Base-by-base conservation (phyloP, 1,139 yeast species). In the Suhomyces ambrosiae region DNA sequence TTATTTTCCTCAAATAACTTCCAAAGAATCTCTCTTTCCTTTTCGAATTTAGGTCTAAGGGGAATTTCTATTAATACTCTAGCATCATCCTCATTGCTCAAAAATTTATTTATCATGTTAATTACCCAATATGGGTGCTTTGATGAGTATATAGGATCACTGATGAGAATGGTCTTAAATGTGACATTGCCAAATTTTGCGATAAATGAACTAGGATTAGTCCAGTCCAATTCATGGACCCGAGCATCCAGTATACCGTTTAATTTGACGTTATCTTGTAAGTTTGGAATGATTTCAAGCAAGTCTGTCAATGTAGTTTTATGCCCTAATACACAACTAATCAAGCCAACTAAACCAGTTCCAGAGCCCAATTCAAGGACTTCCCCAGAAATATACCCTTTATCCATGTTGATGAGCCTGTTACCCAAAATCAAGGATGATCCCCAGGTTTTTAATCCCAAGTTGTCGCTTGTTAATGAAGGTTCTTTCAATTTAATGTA, bases 361-460 rank as follows among this genome's bases (percentile, higher is more conserved):
- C 98, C 98, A 0, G 97, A 74, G 0, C 98, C 98, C 16, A 92
- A 65, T 54, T 92, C 98, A 10, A 92, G 60, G 0, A 87, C 74
- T 0, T 78, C 72, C 7, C 67, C 68, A 30, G 42, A 27, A 31
- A 74, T 44, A 44, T 65, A 58, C 30, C 27, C 32, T 13, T 43
- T 23, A 3, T 35, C 33, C 7, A 56, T 53, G 25, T 49, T 53
- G 2, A 70, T 62, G 5, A 86, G 55, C 32, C 82, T 61, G 36
- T 79, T 74, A 1, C 94, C 74, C 14, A 92, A 63, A 2, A 87
- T 72, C 22, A 86, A 64, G 0, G 97, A 80, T 0, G 97, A 85
- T 0, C 97, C 98, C 98, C 98, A 92, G 0, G 98, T 92, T 48
- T 90, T 89, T 56, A 88, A 71, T 0, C 98, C 98, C 22, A 92